phyloP scores from a whole-genome alignment of 495 filamentous ascomycete genomes.

The Arthonia radiata region DNA sequence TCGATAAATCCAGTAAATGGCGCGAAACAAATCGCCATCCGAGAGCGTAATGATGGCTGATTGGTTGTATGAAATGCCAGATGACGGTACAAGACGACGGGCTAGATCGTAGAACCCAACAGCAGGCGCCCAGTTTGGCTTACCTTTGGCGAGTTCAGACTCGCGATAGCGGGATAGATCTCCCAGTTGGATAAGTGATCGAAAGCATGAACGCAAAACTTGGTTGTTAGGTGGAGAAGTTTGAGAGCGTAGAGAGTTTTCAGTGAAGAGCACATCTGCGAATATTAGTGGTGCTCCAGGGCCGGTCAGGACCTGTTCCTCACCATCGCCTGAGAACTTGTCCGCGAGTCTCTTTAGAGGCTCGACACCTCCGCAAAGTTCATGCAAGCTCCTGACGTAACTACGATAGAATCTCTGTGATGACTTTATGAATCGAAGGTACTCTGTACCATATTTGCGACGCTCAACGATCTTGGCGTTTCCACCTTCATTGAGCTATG shows the following conservation, averaged over 20 bases:
- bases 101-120: slow-evolving; percentile 70
- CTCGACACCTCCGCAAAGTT: slow-evolving; percentile 40
- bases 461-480: slow-evolving; percentile 46
- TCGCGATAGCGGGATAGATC: slow-evolving; percentile 84
- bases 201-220: slow-evolving; percentile 54
- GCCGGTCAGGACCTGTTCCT: too few relatives aligned
- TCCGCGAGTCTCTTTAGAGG: slow-evolving; percentile 48
- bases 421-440: slow-evolving; percentile 60
- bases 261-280: too few relatives aligned
- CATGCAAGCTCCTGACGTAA: slow-evolving; percentile 56
- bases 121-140: slow-evolving; percentile 56
- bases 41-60: slow-evolving; percentile 60
- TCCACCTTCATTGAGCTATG: slow-evolving; percentile 17
- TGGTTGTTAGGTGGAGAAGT: slow-evolving; percentile 24
- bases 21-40: slow-evolving; percentile 50
- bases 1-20: slow-evolving; percentile 74
- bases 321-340: slow-evolving; percentile 38
- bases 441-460: slow-evolving; percentile 58
- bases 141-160: slow-evolving; percentile 33
- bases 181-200: slow-evolving; percentile 61
- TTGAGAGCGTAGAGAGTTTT: too few relatives aligned
- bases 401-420: slow-evolving; percentile 68
- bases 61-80: slow-evolving; percentile 69
- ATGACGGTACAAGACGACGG: slow-evolving; percentile 46
- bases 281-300: too few relatives aligned